Percentiles rank a stretch among this genome's conserved stretches.
phyloP scores from a whole-genome alignment of 2,329 filamentous ascomycete species.

The Byssothecium circinans region DNA sequence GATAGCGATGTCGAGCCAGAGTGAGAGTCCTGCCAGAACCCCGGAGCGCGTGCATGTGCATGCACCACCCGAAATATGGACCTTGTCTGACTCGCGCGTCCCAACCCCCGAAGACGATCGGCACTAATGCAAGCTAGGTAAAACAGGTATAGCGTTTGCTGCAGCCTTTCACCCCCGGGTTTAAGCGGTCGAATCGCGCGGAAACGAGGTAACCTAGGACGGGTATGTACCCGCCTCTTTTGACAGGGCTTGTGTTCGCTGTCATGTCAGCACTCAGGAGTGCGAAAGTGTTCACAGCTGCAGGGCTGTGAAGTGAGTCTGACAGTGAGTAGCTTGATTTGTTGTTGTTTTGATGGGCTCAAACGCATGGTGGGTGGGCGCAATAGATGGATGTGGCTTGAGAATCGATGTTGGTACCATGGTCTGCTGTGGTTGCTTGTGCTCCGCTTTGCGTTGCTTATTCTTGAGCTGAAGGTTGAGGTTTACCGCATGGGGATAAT shows the following conservation, averaged over 20 bases:
- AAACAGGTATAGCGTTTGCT: conserved; percentile 9
- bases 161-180: neutral
- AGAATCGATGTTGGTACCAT: neutral
- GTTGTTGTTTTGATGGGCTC: no score
- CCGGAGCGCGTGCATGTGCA: neutral
- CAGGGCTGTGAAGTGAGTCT: neutral
- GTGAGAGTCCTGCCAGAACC: neutral
- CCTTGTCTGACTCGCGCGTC: neutral
- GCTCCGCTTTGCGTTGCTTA: neutral
- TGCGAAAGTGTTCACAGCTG: neutral
- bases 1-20: neutral
- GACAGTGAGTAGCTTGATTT: neutral
- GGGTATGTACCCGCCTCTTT: no score
- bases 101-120: neutral
- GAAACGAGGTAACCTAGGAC: no score
- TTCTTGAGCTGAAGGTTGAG: neutral
- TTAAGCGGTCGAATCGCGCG: neutral
- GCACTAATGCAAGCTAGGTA: conserved; percentile 18
- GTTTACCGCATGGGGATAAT: neutral
- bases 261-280: neutral
- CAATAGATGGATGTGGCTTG: neutral
- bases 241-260: neutral
- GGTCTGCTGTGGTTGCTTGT: no score
- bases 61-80: neutral
- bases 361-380: no score